Base-by-base conservation (phyloP, 805 yeast species). In the Candida incommunis region DNA sequence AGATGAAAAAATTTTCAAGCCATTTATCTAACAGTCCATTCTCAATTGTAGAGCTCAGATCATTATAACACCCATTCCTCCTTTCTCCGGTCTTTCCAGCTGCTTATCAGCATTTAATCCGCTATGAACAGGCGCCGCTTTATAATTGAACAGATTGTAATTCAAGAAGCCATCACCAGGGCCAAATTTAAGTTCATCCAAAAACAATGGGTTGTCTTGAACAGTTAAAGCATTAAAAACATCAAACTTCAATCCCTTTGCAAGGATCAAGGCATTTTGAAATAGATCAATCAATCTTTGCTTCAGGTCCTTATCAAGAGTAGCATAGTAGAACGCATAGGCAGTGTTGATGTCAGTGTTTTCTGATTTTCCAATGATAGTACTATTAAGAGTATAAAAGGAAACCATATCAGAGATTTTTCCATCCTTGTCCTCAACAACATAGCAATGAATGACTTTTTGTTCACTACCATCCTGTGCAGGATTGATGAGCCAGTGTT, bases 181-280 rank as follows among this genome's bases (percentile, higher is more conserved):
- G 26, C 96, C 95, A 61, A 92, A 92, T 60, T 85, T 84, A 64
- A 83, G 71, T 34, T 82, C 78, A 22, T 84, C 80, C 51, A 92
- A 68, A 65, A 92, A 86, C 48, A 82, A 65, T 15, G 86, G 71
- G 61, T 92, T 92, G 59, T 92, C 98, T 65, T 87, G 95, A 9
- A 87, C 71, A 0, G 96, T 78, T 50, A 92, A 69, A 7, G 96
- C 95, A 60, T 92, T 92, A 72, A 90, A 85, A 2, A 92, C 97
- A 60, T 92, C 98, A 55, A 83, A 84, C 22, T 72, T 72, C 42
- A 69, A 63, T 37, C 68, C 61, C 60, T 82, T 81, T 23, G 95
- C 79, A 34, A 84, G 64, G 44, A 90, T 73, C 46, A 88, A 70
- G 1, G 92, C 87, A 55, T 88, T 95, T 42, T 67, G 68, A 45